Evolutionary conservation across 2,329 filamentous ascomycete species (phyloP).

Genomic region (Verticillium alfalfae): DNA sequence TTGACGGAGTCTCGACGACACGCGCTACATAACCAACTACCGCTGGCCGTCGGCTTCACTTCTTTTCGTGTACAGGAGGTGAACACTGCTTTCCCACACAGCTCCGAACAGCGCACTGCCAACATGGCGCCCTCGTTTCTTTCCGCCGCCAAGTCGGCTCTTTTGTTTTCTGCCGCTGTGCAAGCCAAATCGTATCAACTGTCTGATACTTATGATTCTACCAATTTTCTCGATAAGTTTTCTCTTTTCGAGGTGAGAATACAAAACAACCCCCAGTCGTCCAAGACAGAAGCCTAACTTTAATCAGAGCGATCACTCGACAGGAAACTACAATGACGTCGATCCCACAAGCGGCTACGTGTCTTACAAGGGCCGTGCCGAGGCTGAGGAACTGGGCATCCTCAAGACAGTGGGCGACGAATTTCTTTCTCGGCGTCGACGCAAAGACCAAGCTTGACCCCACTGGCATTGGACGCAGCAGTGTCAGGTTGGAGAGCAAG

Average conservation of each 20-base stretch:
- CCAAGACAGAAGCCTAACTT: background rate
- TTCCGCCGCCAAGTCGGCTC: slow-evolving; percentile 9
- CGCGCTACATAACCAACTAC: background rate
- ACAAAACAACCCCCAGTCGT: too few species aligned
- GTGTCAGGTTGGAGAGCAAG: slow-evolving; percentile 61
- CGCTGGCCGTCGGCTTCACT: background rate
- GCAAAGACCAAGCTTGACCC: slow-evolving; percentile 15
- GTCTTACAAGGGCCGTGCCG: slow-evolving; percentile 34
- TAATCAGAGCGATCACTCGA: slow-evolving; percentile 10
- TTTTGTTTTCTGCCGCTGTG: slow-evolving; percentile 5
- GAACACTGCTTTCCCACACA: background rate
- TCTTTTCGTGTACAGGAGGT: background rate
- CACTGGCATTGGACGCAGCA: slow-evolving; percentile 35
- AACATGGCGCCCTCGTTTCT: slow-evolving; percentile 11
- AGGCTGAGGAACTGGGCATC: slow-evolving; percentile 28
- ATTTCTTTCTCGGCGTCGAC: slow-evolving; percentile 35
- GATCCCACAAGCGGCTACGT: slow-evolving; percentile 66
- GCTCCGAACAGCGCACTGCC: background rate
- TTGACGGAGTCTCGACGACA: slow-evolving; percentile 1
- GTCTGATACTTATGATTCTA: slow-evolving; percentile 11
- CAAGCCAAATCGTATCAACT: slow-evolving; percentile 9
- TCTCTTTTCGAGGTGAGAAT: slow-evolving; percentile 30
- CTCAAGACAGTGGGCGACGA: slow-evolving; percentile 22
- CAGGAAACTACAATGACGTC: slow-evolving; percentile 13
- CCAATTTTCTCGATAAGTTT: slow-evolving; percentile 45